These are phyloP conservation scores for Clitopilus hobsonii DNA, from an alignment of 768 basidiomycete genomes.

Conservation along the genomic window DNA sequence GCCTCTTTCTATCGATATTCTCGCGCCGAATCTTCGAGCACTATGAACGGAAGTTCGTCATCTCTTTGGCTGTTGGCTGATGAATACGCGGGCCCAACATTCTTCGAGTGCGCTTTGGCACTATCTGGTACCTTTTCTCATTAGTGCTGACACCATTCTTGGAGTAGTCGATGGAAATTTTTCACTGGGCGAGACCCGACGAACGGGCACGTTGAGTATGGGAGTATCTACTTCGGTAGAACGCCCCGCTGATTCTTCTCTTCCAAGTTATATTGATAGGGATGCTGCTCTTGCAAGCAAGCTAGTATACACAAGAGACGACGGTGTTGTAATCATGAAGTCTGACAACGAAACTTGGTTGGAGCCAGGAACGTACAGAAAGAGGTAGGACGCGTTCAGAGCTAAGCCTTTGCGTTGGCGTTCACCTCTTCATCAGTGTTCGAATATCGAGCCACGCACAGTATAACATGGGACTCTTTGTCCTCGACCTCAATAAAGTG, in stretches of 20 bases:
- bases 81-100: slow-evolving; percentile 58
- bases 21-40: too few species aligned
- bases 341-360: slow-evolving; percentile 65
- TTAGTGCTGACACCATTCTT: slow-evolving; percentile 7
- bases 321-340: slow-evolving; percentile 69
- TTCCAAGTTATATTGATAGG: slow-evolving; percentile 56
- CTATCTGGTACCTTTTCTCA: too few species aligned
- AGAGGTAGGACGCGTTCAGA: too few species aligned
- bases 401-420: too few species aligned
- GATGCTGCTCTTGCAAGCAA: slow-evolving; percentile 45
- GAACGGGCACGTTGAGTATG: slow-evolving; percentile 67
- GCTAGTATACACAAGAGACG: slow-evolving; percentile 52
- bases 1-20: too few species aligned
- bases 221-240: slow-evolving; percentile 7
- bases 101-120: slow-evolving; percentile 77
- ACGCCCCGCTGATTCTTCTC: slow-evolving; percentile 7
- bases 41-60: too few species aligned
- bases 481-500: slow-evolving; percentile 78
- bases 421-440: slow-evolving; percentile 41
- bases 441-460: slow-evolving; percentile 61
- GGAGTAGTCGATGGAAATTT: slow-evolving; percentile 49
- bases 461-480: slow-evolving; percentile 77
- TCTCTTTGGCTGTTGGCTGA: too few species aligned
- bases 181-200: slow-evolving; percentile 63
- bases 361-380: slow-evolving; percentile 45